A percentile compares a stretch with the other conserved stretches of the same genome.
Conservation (phyloP, 768 basidiomycete genomes). For the Tephrocybe sp. region DNA sequence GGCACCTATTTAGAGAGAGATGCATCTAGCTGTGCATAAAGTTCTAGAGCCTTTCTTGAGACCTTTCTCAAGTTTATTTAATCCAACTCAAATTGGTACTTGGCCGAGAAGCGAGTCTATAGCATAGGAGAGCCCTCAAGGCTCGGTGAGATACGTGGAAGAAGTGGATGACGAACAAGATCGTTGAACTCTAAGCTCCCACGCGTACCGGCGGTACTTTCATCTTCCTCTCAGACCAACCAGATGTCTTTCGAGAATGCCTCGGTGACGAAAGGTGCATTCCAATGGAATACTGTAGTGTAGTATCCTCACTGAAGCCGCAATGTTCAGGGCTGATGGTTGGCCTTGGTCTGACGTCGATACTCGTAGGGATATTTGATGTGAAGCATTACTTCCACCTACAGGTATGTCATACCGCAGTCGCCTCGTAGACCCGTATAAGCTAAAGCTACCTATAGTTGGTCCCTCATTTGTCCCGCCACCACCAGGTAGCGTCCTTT, state of each 20-base stretch:
- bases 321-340: slow-evolving; percentile 70
- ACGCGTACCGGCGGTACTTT: slow-evolving; percentile 10
- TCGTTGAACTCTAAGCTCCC: too few species aligned
- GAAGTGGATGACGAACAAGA: background rate
- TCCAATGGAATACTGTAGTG: background rate
- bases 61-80: too few species aligned
- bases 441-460: slow-evolving; percentile 44
- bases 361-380: slow-evolving; percentile 77
- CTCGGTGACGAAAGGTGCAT: slow-evolving; percentile 77
- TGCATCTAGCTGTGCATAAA: background rate
- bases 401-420: slow-evolving; percentile 47
- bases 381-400: slow-evolving; percentile 88
- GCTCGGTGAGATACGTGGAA: background rate
- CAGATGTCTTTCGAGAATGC: slow-evolving; percentile 83
- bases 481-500: slow-evolving; percentile 69
- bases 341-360: slow-evolving; percentile 65
- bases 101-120: slow-evolving; percentile 3
- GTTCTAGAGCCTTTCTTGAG: background rate
- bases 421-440: slow-evolving; percentile 11
- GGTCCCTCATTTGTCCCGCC: slow-evolving; percentile 84
- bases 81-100: background rate
- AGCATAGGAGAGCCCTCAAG: slow-evolving; percentile 3
- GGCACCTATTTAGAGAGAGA: slow-evolving; percentile 1
- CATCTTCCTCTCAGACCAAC: slow-evolving; percentile 1
- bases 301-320: slow-evolving; percentile 4